A percentile compares a stretch with the other conserved stretches of the same genome.
Evolutionary conservation across 1,284 basidiomycete species (phyloP).

Genomic region (Kwoniella shivajii): DNA sequence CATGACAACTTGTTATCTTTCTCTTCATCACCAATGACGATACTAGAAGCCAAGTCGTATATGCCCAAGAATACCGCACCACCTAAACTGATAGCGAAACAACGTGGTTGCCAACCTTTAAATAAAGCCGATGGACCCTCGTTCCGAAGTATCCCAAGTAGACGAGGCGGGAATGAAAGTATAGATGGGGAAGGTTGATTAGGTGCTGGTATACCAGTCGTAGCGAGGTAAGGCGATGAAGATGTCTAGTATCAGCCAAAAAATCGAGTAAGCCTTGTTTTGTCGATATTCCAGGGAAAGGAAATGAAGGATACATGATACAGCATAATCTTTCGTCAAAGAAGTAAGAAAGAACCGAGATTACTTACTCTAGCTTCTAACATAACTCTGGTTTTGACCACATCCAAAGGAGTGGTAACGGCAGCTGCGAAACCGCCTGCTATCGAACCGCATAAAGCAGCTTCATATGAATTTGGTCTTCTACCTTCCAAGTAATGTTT

Average conservation of each 20-base stretch:
- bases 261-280: too few species aligned
- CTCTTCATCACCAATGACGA: constrained; percentile 2
- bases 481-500: constrained; percentile 50
- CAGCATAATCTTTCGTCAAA: too few species aligned
- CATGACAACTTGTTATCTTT: constrained; percentile 1
- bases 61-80: constrained; percentile 96
- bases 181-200: constrained; percentile 50
- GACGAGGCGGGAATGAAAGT: constrained; percentile 61
- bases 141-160: constrained; percentile 66
- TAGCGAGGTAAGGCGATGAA: constrained; percentile 33
- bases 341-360: neutral
- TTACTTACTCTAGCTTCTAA: constrained; percentile 78
- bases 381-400: constrained; percentile 97
- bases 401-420: constrained; percentile 91
- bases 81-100: constrained; percentile 92
- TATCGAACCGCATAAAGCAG: constrained; percentile 86
- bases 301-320: too few species aligned
- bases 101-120: constrained; percentile 84
- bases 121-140: constrained; percentile 83
- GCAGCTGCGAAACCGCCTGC: constrained; percentile 90
- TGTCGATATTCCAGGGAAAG: too few species aligned
- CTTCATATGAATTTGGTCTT: constrained; percentile 75
- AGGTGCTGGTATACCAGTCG: constrained; percentile 15
- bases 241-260: constrained; percentile 23
- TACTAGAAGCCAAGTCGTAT: constrained; percentile 64